These are phyloP conservation scores for Cunninghamia lanceolata DNA, from an alignment of 75 land plant species.

Conservation along the genomic window DNA sequence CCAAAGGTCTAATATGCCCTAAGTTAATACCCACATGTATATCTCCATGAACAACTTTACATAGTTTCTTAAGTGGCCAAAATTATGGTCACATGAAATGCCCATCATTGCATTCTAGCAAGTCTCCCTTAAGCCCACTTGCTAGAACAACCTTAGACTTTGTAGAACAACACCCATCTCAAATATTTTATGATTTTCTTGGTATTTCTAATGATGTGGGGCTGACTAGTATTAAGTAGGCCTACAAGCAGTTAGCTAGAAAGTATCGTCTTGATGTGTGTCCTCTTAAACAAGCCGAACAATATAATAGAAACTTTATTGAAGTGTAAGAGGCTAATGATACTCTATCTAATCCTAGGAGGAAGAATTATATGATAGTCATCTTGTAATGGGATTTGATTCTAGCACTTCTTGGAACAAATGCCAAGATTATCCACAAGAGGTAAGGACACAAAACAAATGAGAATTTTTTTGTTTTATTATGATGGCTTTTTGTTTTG, in stretches of 20 bases:
- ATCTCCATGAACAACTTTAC: no score
- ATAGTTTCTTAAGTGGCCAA: no score
- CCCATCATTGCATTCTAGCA: no score
- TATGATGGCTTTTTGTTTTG: no score
- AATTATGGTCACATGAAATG: no score
- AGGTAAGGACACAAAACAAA: neutral
- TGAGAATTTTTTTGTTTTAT: no score
- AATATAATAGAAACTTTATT: conserved; percentile 67
- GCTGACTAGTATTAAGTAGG: conserved; percentile 68
- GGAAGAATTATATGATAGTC: conserved; percentile 61
- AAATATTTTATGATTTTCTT: conserved; percentile 59
- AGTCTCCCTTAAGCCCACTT: no score
- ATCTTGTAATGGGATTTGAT: conserved; percentile 30
- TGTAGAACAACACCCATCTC: no score
- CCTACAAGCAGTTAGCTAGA: conserved; percentile 80
- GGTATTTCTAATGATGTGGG: conserved; percentile 55
- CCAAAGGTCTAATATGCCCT: no score
- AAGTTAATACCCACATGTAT: no score
- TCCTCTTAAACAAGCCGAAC: conserved; percentile 56
- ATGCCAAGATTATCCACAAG: neutral
- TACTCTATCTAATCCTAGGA: conserved; percentile 68
- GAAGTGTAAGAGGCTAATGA: conserved; percentile 86
- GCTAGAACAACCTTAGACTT: no score
- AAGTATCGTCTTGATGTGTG: conserved; percentile 84
- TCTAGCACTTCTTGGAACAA: conserved; percentile 34